phyloP scores from a whole-genome alignment of 768 basidiomycete species.

The Panaeolus cyanescens region DNA sequence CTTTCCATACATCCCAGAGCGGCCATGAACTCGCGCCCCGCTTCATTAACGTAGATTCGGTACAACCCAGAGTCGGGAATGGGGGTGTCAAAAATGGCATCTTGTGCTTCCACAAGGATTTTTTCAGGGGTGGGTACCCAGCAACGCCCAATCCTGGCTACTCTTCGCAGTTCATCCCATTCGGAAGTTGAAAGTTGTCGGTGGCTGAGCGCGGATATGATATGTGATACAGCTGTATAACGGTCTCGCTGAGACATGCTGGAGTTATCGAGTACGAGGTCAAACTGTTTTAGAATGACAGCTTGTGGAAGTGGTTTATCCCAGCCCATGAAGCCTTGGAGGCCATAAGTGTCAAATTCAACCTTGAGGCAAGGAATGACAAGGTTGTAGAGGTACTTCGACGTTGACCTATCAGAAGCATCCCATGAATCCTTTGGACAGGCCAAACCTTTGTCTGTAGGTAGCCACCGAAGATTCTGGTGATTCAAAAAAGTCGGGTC shows the following conservation, averaged over 20 bases:
- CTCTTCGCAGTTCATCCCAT: not conserved
- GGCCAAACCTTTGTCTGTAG: not conserved
- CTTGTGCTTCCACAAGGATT: constrained; percentile 15
- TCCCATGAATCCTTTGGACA: not conserved
- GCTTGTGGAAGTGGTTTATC: not conserved
- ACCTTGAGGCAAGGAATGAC: too few species aligned
- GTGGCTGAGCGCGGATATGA: constrained; percentile 33
- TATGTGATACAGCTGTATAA: constrained; percentile 17
- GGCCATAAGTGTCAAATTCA: too few species aligned
- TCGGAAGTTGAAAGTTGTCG: constrained; percentile 21
- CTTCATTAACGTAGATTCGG: constrained; percentile 19
- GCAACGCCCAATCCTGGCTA: constrained; percentile 2
- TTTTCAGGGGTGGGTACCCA: constrained; percentile 37
- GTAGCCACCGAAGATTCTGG: not conserved
- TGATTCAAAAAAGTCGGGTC: not conserved
- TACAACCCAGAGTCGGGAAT: constrained; percentile 24
- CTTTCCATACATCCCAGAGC: constrained; percentile 40
- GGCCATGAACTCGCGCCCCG: constrained; percentile 23
- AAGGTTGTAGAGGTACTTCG: not conserved
- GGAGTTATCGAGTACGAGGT: constrained; percentile 15
- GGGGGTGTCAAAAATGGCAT: constrained; percentile 21
- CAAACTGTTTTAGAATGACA: constrained; percentile 37
- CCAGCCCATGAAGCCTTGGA: not conserved
- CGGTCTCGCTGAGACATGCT: not conserved
- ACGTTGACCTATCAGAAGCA: not conserved